Evolutionary conservation across 768 basidiomycete genomes (phyloP).

Genomic region (Leucosporidium creatinivorum): DNA sequence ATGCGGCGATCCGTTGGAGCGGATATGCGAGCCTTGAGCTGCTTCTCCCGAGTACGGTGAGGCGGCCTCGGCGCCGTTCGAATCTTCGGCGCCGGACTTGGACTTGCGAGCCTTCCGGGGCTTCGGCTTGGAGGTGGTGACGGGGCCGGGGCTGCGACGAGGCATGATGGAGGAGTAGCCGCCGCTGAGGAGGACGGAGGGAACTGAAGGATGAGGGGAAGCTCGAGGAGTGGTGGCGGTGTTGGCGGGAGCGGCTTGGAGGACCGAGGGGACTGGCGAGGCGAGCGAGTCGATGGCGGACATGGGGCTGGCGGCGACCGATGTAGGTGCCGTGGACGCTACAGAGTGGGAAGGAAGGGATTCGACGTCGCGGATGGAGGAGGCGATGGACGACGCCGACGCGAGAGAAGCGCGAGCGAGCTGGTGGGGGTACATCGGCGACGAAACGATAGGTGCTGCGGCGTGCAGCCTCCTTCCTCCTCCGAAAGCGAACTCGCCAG

Average conservation of each 20-base stretch:
- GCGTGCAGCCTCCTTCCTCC: too few relatives aligned
- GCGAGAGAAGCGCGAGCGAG: too few relatives aligned
- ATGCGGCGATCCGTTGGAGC: not conserved
- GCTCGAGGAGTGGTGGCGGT: not conserved
- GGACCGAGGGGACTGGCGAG: not conserved
- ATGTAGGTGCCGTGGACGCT: not conserved
- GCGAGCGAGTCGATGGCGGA: not conserved
- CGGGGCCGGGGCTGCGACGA: not conserved
- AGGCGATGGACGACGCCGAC: not conserved
- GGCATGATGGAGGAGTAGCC: constrained; percentile 5
- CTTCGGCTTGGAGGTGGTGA: not conserved
- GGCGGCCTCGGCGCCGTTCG: too few relatives aligned
- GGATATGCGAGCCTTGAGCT: not conserved
- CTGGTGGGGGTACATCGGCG: too few relatives aligned
- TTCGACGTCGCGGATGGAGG: not conserved
- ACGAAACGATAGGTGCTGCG: too few relatives aligned
- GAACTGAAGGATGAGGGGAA: not conserved
- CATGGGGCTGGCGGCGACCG: not conserved
- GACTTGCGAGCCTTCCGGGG: not conserved
- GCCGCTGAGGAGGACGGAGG: not conserved
- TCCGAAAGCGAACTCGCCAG: too few relatives aligned
- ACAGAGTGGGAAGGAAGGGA: not conserved
- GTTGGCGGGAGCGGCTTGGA: not conserved
- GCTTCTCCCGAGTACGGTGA: too few relatives aligned
- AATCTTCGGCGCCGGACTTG: not conserved